Evolutionary conservation across 495 filamentous ascomycete species (phyloP).

Genomic region (Pyrenula massariospora): DNA sequence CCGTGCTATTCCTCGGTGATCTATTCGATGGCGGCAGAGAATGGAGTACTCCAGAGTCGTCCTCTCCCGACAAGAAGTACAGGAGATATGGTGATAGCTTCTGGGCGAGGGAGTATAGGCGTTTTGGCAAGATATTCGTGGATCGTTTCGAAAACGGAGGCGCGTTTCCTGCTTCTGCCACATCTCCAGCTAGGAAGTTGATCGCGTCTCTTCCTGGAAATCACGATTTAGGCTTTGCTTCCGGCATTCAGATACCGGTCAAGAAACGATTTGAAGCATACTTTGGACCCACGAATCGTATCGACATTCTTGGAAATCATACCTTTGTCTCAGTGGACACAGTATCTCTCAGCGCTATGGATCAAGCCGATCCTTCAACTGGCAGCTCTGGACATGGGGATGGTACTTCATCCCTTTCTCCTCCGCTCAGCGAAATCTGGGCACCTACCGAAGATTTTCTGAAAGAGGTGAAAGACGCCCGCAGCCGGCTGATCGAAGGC

Average conservation of each 20-base stretch:
- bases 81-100: slow-evolving; percentile 62
- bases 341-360: slow-evolving; percentile 69
- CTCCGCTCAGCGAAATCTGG: slow-evolving; percentile 52
- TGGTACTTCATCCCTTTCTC: slow-evolving; percentile 8
- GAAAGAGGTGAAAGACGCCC: slow-evolving; percentile 38
- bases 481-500: slow-evolving; percentile 27
- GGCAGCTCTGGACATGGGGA: slow-evolving; percentile 30
- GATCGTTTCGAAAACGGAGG: slow-evolving; percentile 44
- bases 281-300: slow-evolving; percentile 79
- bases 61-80: slow-evolving; percentile 61
- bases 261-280: slow-evolving; percentile 73
- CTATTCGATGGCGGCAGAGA: slow-evolving; percentile 94
- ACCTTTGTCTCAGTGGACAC: slow-evolving; percentile 87
- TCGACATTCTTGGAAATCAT: slow-evolving; percentile 89
- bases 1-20: slow-evolving; percentile 83
- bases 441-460: slow-evolving; percentile 68
- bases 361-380: slow-evolving; percentile 35
- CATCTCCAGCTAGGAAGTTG: slow-evolving; percentile 44
- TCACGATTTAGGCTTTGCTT: slow-evolving; percentile 91
- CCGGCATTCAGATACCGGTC: slow-evolving; percentile 66
- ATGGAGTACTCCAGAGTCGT: slow-evolving; percentile 63
- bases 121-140: slow-evolving; percentile 72
- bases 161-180: slow-evolving; percentile 16
- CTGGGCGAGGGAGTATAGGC: slow-evolving; percentile 71
- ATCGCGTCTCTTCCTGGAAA: slow-evolving; percentile 84